Base-by-base conservation (phyloP, 305 asterid genomes). In the Fraxinus nigra region DNA sequence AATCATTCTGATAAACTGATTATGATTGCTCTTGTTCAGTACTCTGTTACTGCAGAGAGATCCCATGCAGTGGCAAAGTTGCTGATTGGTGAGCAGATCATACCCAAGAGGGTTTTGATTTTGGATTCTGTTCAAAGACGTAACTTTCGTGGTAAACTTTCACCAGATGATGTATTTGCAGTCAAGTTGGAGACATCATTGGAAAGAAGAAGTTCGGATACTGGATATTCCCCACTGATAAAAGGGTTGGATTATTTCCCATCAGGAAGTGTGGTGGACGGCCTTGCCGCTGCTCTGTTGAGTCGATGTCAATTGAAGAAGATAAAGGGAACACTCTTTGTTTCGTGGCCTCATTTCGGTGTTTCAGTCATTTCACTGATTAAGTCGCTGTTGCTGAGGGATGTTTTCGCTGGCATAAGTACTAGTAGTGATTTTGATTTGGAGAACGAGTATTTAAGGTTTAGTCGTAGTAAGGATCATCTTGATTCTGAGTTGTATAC, bases 231-330 rank as follows among this genome's bases (percentile, higher is more conserved):
- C 5, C 85, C 84, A 7, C 81, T 91, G 37, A 70, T 94, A 7
- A 91, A 90, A 75, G 90, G 88, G 13, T 26, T 94, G 16, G 95
- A 90, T 61, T 93, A 92, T 84, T 90, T 90, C 79, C 99, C 98
- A 11, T 94, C 98, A 8, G 99, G 99, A 82, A 97, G 99, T 85
- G 86, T 97, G 85, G 92, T 92, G 33, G 98, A 95, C 80, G 98
- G 98, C 56, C 65, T 97, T 84, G 96, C 86, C 3, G 98, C 98
- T 81, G 97, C 98, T 65, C 83, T 93, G 24, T 83, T 95, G 92
- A 88, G 92, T 80, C 92, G 90, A 54, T 97, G 98, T 54, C 89
- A 94, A 79, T 38, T 92, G 88, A 90, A 89, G 92, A 92, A 89
- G 85, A 91, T 93, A 54, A 91, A 82, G 85, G 98, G 95, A 43